phyloP scores from a whole-genome alignment of 768 basidiomycete genomes.

The Punctularia strigosozonata region DNA sequence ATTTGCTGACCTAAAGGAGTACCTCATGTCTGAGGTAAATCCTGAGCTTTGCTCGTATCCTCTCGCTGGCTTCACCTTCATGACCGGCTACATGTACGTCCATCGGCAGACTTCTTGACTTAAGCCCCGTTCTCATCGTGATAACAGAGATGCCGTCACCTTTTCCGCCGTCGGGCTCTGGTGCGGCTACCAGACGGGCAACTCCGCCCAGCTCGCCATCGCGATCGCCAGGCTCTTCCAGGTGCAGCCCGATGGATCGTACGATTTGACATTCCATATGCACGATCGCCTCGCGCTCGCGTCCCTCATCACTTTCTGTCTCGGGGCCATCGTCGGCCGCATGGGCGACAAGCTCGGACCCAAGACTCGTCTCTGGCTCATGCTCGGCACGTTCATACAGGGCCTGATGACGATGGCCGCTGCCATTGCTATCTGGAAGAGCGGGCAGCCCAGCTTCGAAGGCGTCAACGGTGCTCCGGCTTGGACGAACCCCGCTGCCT shows the following conservation, averaged over 20 bases:
- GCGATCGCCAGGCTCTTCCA: slow-evolving; percentile 77
- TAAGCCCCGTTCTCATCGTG: not conserved
- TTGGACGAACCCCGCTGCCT: slow-evolving; percentile 59
- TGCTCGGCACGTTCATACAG: slow-evolving; percentile 60
- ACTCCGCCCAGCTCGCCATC: slow-evolving; percentile 65
- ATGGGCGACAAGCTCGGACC: slow-evolving; percentile 75
- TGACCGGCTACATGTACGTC: slow-evolving; percentile 69
- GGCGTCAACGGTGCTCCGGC: slow-evolving; percentile 45
- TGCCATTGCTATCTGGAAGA: slow-evolving; percentile 62
- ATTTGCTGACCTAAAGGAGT: slow-evolving; percentile 21
- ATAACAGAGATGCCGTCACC: slow-evolving; percentile 48
- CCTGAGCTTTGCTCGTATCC: slow-evolving; percentile 37
- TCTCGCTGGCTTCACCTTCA: slow-evolving; percentile 58
- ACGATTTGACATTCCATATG: slow-evolving; percentile 56
- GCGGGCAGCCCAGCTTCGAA: slow-evolving; percentile 43
- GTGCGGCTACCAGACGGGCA: slow-evolving; percentile 81
- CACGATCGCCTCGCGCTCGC: slow-evolving; percentile 78
- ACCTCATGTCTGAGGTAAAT: slow-evolving; percentile 34
- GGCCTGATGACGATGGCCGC: slow-evolving; percentile 65
- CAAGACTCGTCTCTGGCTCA: slow-evolving; percentile 66
- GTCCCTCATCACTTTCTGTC: slow-evolving; percentile 67
- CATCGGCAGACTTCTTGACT: not conserved
- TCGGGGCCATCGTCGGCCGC: slow-evolving; percentile 69
- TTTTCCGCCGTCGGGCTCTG: slow-evolving; percentile 77
- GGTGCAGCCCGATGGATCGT: slow-evolving; percentile 25